Conservation (phyloP, 257 asterid genomes). For the Nicotiana otophora region DNA sequence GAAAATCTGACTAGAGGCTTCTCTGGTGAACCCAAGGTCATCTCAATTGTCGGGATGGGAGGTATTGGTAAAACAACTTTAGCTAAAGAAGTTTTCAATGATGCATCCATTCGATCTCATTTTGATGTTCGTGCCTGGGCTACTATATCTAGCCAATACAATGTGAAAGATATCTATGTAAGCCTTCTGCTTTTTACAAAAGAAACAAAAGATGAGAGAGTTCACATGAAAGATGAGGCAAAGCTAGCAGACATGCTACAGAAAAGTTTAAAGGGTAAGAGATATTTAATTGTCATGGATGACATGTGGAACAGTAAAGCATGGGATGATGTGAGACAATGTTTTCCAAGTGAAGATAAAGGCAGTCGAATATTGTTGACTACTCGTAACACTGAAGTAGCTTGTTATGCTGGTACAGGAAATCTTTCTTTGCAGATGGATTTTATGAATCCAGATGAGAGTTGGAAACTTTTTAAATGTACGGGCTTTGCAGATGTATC, state of each 20-base stretch:
- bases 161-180: neutral
- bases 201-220: neutral
- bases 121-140: neutral
- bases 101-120: neutral
- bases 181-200: neutral
- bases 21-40: neutral
- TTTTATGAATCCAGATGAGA: neutral
- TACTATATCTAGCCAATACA: neutral
- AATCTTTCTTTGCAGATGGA: neutral
- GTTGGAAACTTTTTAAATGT: neutral
- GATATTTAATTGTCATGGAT: slow-evolving; percentile 15
- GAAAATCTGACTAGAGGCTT: neutral
- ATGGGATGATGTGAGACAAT: neutral
- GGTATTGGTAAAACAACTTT: slow-evolving; percentile 8
- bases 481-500: neutral
- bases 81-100: neutral
- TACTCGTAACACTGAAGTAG: neutral
- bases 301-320: slow-evolving; percentile 9
- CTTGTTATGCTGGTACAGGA: neutral
- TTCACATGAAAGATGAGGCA: neutral
- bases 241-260: neutral
- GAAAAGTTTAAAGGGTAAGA: neutral
- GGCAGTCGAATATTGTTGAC: slow-evolving; percentile 14
- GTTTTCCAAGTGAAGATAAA: neutral
- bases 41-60: slow-evolving; percentile 14